Evolutionary conservation across 2,329 filamentous ascomycete species (phyloP), one percentile per base, ranked within the genome.

Genomic region (Geosmithia putterillii): DNA sequence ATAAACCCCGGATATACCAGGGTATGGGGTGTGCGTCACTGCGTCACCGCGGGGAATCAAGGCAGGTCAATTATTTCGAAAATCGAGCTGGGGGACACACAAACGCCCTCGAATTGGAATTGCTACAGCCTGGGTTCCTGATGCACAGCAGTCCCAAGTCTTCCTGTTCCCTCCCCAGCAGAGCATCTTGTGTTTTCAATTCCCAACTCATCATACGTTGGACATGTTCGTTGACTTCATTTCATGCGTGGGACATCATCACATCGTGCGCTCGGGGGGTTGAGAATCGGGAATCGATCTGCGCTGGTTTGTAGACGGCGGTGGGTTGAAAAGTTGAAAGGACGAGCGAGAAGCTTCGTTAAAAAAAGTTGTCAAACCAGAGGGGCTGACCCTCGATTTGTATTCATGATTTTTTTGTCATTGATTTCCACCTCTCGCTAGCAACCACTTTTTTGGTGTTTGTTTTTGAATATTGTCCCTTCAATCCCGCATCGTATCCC

Each of bases 31-130:
- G 28, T 32, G 15, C 28, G 15, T 32, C 28, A 32, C 15, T 14
- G 28, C 5, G 28, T n/a, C n/a, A n/a, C n/a, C n/a, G n/a, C n/a
- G n/a, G n/a, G n/a, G n/a, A n/a, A n/a, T n/a, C n/a, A n/a, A 50
- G 45, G 36, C 35, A 48, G 36, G 39, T 32, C 10, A 6, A 32
- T 32, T 9, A 12, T 32, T 32, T 62, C 59, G 58, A 58, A 61
- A 64, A 63, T 59, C 62, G 62, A 66, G 62, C 60, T 62, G 23
- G 10, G 23, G n/a, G n/a, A n/a, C n/a, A n/a, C 23, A 25, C 23
- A 57, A 65, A 66, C 64, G 64, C 64, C 64, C 64, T 59, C 28
- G 62, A 62, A 63, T 63, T 65, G 63, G 61, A 60, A 58, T 58
- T 64, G 61, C 60, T 65, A 62, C 51, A 61, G 28, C 28, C 15